Conservation (phyloP, 495 filamentous ascomycete genomes). For the Lophiostoma macrostomum region DNA sequence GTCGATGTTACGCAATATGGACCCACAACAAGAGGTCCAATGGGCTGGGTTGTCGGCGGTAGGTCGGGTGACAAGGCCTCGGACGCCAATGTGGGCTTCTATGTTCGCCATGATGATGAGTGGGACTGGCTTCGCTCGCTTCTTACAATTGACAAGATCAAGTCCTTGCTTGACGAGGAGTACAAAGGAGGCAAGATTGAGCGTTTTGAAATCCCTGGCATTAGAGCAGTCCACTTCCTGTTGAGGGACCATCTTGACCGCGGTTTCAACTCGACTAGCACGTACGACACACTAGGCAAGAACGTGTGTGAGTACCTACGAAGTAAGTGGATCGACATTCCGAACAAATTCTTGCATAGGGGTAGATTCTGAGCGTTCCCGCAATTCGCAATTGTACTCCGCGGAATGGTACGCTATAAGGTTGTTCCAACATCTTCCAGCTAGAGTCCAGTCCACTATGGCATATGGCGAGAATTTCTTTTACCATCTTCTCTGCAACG, state of each 20-base stretch:
- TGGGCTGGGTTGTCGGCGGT: conserved; percentile 50
- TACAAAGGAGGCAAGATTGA: conserved; percentile 46
- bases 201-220: conserved; percentile 38
- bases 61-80: conserved; percentile 52
- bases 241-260: conserved; percentile 33
- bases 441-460: no score
- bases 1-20: conserved; percentile 38
- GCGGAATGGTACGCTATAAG: no score
- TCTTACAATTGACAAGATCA: conserved; percentile 43
- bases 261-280: conserved; percentile 27
- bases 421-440: background rate
- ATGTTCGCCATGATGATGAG: conserved; percentile 49
- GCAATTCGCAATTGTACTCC: no score
- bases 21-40: conserved; percentile 43
- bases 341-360: conserved; percentile 16
- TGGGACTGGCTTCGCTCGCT: conserved; percentile 52
- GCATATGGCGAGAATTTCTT: no score
- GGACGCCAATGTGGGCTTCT: conserved; percentile 56
- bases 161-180: conserved; percentile 44
- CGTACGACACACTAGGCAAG: conserved; percentile 34
- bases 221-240: conserved; percentile 35
- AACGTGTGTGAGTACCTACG: conserved; percentile 24
- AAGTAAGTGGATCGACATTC: conserved; percentile 21
- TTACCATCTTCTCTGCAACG: no score
- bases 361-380: conserved; percentile 9